Conservation (phyloP, 192 early-diverging fungal genomes). For the Ambispora gerdemannii region DNA sequence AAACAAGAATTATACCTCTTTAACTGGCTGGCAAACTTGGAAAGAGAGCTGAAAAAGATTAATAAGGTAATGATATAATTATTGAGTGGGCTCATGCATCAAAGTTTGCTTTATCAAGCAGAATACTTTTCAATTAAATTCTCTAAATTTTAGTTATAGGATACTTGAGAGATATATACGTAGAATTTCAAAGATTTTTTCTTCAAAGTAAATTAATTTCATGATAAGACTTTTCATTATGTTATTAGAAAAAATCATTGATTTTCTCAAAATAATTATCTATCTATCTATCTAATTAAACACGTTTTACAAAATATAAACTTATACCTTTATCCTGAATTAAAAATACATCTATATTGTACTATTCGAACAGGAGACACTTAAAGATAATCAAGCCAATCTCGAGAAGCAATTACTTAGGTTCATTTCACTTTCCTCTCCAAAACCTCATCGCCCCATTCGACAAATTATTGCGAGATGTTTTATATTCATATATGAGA, state of each 20-base stretch:
- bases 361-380: conserved; percentile 55
- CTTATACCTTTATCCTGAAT: background rate
- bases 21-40: conserved; percentile 85
- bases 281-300: too few relatives aligned
- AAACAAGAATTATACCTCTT: conserved; percentile 83
- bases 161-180: too few relatives aligned
- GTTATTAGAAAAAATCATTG: background rate
- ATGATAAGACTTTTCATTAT: too few relatives aligned
- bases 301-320: too few relatives aligned
- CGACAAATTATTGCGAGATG: conserved; percentile 68
- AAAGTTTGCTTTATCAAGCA: too few relatives aligned
- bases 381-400: conserved; percentile 62
- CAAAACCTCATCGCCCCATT: conserved; percentile 65
- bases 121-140: too few relatives aligned
- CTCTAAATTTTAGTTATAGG: too few relatives aligned
- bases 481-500: conserved; percentile 65
- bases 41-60: conserved; percentile 63
- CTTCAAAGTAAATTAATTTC: background rate
- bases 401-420: conserved; percentile 75
- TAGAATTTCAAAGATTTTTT: too few relatives aligned
- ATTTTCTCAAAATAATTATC: too few relatives aligned
- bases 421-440: conserved; percentile 57
- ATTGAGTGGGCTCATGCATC: too few relatives aligned
- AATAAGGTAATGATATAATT: conserved; percentile 48
- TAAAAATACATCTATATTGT: too few relatives aligned